Conservation (phyloP, 805 yeast genomes). For the Wickerhamomyces strasburgensis region DNA sequence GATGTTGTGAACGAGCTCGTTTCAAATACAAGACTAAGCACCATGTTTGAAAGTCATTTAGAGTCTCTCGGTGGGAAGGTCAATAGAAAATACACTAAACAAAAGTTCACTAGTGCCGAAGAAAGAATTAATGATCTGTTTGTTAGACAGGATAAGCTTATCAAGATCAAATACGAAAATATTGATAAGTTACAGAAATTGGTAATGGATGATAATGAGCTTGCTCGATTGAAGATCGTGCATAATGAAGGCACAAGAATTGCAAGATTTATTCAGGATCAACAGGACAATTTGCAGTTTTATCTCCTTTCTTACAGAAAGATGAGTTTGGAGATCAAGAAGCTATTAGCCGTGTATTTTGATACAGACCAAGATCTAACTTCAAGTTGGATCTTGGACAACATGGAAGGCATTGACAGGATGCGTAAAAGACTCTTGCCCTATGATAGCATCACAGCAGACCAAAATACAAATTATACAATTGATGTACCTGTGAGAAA, state of each 20-base stretch:
- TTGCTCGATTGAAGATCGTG: constrained; percentile 16
- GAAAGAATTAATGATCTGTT: constrained; percentile 11
- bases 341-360: constrained; percentile 27
- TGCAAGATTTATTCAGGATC: constrained; percentile 58
- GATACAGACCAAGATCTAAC: constrained; percentile 19
- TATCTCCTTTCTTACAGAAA: constrained; percentile 43
- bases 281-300: constrained; percentile 51
- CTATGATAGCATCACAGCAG: constrained; percentile 43
- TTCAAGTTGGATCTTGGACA: constrained; percentile 49
- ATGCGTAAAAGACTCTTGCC: constrained; percentile 59
- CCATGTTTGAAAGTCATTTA: constrained; percentile 19
- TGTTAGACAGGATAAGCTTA: constrained; percentile 14
- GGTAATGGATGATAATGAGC: constrained; percentile 18
- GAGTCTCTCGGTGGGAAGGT: constrained; percentile 22
- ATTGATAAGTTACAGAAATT: constrained; percentile 15
- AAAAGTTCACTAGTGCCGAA: constrained; percentile 12
- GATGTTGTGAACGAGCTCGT: constrained; percentile 19
- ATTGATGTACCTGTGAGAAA: constrained; percentile 35
- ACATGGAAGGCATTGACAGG: constrained; percentile 64
- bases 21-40: constrained; percentile 14
- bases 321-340: constrained; percentile 38
- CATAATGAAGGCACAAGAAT: constrained; percentile 43
- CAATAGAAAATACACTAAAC: constrained; percentile 19
- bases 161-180: constrained; percentile 23
- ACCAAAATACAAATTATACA: constrained; percentile 38